Base-by-base conservation (phyloP, 2,329 filamentous ascomycete genomes). In the Stachybotrys chlorohalonatus region DNA sequence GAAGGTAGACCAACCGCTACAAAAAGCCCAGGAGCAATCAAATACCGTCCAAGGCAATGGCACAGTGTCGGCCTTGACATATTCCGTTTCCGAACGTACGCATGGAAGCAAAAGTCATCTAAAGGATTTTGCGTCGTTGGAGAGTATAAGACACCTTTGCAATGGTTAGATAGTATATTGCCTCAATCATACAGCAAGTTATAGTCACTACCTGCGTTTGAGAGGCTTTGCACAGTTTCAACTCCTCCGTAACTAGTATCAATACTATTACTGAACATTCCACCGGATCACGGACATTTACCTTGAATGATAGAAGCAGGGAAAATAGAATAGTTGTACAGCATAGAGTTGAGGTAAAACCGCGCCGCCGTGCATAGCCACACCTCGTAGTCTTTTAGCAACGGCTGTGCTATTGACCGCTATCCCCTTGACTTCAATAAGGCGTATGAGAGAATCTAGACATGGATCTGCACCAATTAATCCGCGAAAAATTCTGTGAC, bases 281-380 rank as follows among this genome's bases (percentile, higher is more conserved):
- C n/a, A n/a, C 24, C 4, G 4, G 24, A 24, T 24, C 24, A 24
- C 24, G 39, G n/a, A 5, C 24, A 2, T 50, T 39, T 47, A 54
- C 54, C 55, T 51, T 39, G 48, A 39, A 90, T 87, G 60, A 89
- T 89, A 3, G 84, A 87, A 0, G 86, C 86, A 48, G 90, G 70
- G 64, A 89, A 89, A 0, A 84, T 87, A 11, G 54, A 75, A 60
- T 86, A 86, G 64, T 82, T 84, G 1, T 84, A 57, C 7, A 59
- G 54, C 52, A 57, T 57, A 11, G 52, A 54, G 47, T 55, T 55
- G 47, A 57, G 52, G 11, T 54, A 47, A 31, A 57, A 56, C 32
- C 56, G 54, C 16, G 30, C 56, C 13, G 36, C 5, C 36, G 36
- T 13, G 6, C 8, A 42, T 42, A 3, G 36, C 36, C 36, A 42